Evolutionary conservation across 768 basidiomycete genomes (phyloP).

Genomic region (Coprinopsis cinerea): DNA sequence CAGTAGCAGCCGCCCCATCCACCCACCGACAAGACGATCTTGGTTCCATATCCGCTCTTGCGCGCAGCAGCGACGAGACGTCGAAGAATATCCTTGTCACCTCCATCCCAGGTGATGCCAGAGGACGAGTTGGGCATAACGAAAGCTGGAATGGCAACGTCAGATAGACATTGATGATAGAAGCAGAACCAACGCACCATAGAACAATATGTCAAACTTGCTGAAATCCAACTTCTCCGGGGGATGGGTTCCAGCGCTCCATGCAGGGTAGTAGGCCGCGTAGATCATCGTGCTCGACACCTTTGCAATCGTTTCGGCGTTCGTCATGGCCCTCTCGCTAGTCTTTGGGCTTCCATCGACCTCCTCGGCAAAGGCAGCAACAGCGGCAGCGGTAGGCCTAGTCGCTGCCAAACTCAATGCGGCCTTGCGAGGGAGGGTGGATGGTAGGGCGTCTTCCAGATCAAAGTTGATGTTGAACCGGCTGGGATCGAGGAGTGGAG

Average conservation of each 20-base stretch:
- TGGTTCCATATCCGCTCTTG: constrained; percentile 51
- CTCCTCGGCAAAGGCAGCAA: not conserved
- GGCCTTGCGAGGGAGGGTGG: constrained; percentile 13
- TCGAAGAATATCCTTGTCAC: constrained; percentile 45
- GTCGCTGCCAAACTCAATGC: constrained; percentile 10
- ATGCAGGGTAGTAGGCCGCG: constrained; percentile 47
- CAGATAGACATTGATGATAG: not conserved
- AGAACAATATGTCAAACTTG: constrained; percentile 64
- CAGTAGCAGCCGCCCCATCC: constrained; percentile 70
- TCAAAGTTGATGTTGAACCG: constrained; percentile 9
- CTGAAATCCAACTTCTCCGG: constrained; percentile 57
- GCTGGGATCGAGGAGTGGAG: not conserved
- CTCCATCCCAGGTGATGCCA: constrained; percentile 44
- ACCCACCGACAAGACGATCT: constrained; percentile 62
- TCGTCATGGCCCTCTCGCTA: too few species aligned
- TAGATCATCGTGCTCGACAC: constrained; percentile 16
- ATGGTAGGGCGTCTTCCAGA: constrained; percentile 34
- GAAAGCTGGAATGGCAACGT: constrained; percentile 42
- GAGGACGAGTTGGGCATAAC: constrained; percentile 57
- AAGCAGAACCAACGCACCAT: constrained; percentile 32
- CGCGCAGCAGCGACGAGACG: constrained; percentile 53
- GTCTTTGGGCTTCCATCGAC: not conserved
- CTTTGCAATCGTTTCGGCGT: not conserved
- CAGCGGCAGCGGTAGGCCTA: constrained; percentile 9
- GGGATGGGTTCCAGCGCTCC: constrained; percentile 40